Evolutionary conservation across 2,329 filamentous ascomycete genomes (phyloP).

Genomic region (Lasiodiplodia sp.): DNA sequence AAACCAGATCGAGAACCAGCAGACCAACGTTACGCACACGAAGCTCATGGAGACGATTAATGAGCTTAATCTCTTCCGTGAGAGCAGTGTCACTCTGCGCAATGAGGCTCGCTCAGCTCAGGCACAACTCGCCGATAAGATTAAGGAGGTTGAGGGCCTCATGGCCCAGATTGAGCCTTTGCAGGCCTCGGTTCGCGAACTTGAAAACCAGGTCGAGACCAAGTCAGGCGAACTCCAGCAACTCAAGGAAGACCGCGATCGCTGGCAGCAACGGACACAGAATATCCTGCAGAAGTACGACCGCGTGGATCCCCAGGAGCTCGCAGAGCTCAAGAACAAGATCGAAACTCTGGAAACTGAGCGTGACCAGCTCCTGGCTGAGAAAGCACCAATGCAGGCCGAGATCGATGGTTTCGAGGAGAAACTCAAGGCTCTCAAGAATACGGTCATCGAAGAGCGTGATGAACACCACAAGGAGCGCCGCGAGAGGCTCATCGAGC

Average conservation of each 20-base stretch:
- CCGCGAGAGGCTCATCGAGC: conserved; percentile 54
- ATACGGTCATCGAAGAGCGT: conserved; percentile 50
- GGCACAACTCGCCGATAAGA: conserved; percentile 76
- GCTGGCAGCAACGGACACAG: conserved; percentile 95
- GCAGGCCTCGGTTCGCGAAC: conserved; percentile 78
- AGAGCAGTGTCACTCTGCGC: conserved; percentile 90
- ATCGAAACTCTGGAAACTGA: conserved; percentile 66
- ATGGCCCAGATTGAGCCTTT: conserved; percentile 80
- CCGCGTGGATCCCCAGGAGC: conserved; percentile 89
- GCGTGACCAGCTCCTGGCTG: conserved; percentile 59
- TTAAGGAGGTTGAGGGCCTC: conserved; percentile 76
- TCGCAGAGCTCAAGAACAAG: conserved; percentile 85
- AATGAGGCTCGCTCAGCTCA: conserved; percentile 85
- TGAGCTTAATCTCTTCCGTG: conserved; percentile 93
- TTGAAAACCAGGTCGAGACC: conserved; percentile 81
- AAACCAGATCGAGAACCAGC: conserved; percentile 74
- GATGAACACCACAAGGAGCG: conserved; percentile 57
- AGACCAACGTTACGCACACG: conserved; percentile 79
- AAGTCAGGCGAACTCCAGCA: conserved; percentile 89
- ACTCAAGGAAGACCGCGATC: conserved; percentile 87
- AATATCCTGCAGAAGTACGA: conserved; percentile 97
- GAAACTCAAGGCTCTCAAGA: conserved; percentile 50
- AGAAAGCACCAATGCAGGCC: conserved; percentile 59
- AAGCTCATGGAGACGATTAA: conserved; percentile 94
- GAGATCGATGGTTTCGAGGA: conserved; percentile 58